A percentile compares a stretch with the other conserved stretches of the same genome.
phyloP scores from a whole-genome alignment of 352 stramenopile species.

The Pythium sukuiense region DNA sequence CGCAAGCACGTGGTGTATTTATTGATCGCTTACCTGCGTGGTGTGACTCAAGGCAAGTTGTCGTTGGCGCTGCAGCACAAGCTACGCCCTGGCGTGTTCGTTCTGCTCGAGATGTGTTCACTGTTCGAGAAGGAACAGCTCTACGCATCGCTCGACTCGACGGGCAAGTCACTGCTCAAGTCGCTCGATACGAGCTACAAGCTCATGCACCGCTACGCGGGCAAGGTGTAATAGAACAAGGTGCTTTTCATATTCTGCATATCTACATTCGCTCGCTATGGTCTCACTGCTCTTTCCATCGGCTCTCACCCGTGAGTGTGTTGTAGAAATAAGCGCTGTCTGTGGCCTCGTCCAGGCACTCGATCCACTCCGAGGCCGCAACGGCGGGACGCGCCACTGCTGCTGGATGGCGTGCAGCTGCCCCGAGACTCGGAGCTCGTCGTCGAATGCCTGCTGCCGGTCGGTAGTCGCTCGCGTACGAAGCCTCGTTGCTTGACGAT shows the following conservation, averaged over 20 bases:
- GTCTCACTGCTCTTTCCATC: constrained; percentile 39
- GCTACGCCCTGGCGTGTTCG: constrained; percentile 71
- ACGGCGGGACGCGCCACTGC: background rate
- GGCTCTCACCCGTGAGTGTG: constrained; percentile 68
- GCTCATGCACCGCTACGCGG: constrained; percentile 81
- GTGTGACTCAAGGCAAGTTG: constrained; percentile 62
- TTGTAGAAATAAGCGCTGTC: constrained; percentile 75
- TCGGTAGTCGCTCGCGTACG: constrained; percentile 34
- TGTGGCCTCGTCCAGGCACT: constrained; percentile 56
- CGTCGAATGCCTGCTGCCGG: constrained; percentile 12
- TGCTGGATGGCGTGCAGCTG: background rate
- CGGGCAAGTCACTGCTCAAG: constrained; percentile 86
- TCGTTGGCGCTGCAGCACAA: constrained; percentile 62
- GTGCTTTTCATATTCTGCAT: background rate
- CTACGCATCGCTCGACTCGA: constrained; percentile 75
- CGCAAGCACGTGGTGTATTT: constrained; percentile 88
- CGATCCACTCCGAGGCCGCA: constrained; percentile 40
- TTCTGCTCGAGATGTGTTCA: constrained; percentile 83
- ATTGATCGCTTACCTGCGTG: constrained; percentile 63
- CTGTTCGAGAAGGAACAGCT: constrained; percentile 85
- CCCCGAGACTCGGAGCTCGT: constrained; percentile 9
- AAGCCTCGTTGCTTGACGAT: constrained; percentile 10
- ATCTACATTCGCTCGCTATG: constrained; percentile 1
- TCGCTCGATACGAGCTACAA: constrained; percentile 85
- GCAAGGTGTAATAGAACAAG: constrained; percentile 66